Conservation (phyloP, 2,329 filamentous ascomycete genomes). For the Diplodia scrobiculata region DNA sequence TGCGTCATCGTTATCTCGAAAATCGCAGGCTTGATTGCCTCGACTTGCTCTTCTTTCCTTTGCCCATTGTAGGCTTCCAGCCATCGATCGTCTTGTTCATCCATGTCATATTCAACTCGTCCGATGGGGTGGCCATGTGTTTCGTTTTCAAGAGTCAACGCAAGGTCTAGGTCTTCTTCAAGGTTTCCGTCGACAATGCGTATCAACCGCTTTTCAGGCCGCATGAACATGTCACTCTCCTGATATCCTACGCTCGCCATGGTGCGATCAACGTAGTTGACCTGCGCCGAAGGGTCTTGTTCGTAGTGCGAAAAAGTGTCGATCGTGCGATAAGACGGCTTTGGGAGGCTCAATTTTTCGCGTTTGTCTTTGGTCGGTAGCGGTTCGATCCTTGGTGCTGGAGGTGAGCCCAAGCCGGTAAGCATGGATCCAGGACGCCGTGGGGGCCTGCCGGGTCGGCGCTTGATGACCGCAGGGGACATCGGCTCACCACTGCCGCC, state of each 20-base stretch:
- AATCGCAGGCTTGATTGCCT: slow-evolving; percentile 85
- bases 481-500: slow-evolving; percentile 34
- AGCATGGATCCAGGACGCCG: slow-evolving; percentile 64
- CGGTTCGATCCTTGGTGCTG: slow-evolving; percentile 69
- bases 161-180: slow-evolving; percentile 64
- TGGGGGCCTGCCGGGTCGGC: slow-evolving; percentile 66
- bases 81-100: slow-evolving; percentile 98
- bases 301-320: slow-evolving; percentile 80
- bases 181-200: slow-evolving; percentile 63
- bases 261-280: slow-evolving; percentile 90
- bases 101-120: slow-evolving; percentile 98
- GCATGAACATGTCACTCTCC: slow-evolving; percentile 85
- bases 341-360: slow-evolving; percentile 75
- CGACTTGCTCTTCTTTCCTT: slow-evolving; percentile 71
- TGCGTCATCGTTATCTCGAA: slow-evolving; percentile 99
- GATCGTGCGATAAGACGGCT: slow-evolving; percentile 73
- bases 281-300: slow-evolving; percentile 79
- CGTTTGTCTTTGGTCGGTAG: slow-evolving; percentile 77
- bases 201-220: slow-evolving; percentile 71
- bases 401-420: slow-evolving; percentile 60
- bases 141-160: slow-evolving; percentile 57
- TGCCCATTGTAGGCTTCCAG: slow-evolving; percentile 79
- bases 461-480: slow-evolving; percentile 52
- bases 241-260: slow-evolving; percentile 97
- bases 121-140: slow-evolving; percentile 57